Base-by-base conservation (phyloP, 495 filamentous ascomycete species). In the Corynascus novoguineensis region DNA sequence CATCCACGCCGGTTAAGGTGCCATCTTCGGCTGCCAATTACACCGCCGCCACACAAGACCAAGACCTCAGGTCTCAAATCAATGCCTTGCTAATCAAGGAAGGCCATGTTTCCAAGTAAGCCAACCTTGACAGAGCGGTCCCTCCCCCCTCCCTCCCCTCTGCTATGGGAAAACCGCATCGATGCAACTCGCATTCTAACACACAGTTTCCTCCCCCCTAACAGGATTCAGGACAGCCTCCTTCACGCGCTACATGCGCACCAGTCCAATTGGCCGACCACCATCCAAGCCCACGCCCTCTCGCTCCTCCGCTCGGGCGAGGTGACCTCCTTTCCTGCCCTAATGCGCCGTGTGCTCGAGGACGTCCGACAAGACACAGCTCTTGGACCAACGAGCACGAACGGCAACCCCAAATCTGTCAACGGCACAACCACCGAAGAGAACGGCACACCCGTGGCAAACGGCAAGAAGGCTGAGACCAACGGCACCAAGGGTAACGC, bases 191-290 rank as follows among this genome's bases (percentile, higher is more conserved):
- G 21, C 40, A 50, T 11, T 31, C 53, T 60, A 57, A 69, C n/a
- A n/a, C n/a, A n/a, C n/a, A n/a, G n/a, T n/a, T 50, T 10, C 32
- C n/a, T 14, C 34, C 1, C 22, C 37, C 40, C 12, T 44, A 41
- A 14, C 59, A 82, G 79, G 62, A 83, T 83, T 58, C 79, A 83
- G 68, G 78, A 81, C n/a, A 65, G 71, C 48, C 73, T 83, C 62
- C 71, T 80, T 6, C 78, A 81, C 68, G 64, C 74, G 17, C 78
- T 81, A 49, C 66, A 81, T 64, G 60, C 78, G 6, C 67, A 77
- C 65, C 60, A 64, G 17, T 67, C 74, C 59, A 81, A 83, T 70
- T 83, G 80, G 80, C 79, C 78, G 3, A 77, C 76, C n/a, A 42
- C 68, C 35, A 66, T 83, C 52, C 76, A 79, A 52, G 60, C 63